Evolutionary conservation across 2,329 filamentous ascomycete species (phyloP), one percentile per base, ranked within the genome.

Genomic region (Diaporthe sp.): DNA sequence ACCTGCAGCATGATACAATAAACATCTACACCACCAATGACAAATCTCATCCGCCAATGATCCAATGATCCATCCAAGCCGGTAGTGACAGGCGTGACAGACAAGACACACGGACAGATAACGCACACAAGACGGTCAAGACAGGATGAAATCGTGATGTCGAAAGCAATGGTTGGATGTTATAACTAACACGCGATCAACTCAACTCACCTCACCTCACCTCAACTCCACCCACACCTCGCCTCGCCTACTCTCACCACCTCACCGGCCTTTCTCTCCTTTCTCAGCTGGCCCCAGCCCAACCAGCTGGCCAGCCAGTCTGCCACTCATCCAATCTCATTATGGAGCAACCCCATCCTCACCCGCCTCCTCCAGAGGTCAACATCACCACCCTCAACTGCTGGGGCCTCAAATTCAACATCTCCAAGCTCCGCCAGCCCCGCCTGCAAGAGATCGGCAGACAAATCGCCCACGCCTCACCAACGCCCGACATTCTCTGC

Each of bases 331-430:
- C 13, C 35, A 10, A 12, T 12, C 45, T n/a, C 52, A 67, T 22
- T 12, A 82, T 81, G 77, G 79, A 80, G 72, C 77, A 79, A 17
- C 55, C 71, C 25, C 82, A 81, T 78, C 90, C 89, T 28, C 77
- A 79, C 9, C 55, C 69, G n/a, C 82, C 80, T 78, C 90, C 89
- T 25, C 85, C 85, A 42, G 89, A 92, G 74, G 90, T 98, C 81
- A 93, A 94, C 80, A 88, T 98, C 78, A 86, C 98, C 77, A 97
- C 95, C 6, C 91, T 98, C 82, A 99, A 99, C 85, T 98, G 95
- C 90, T 98, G 97, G 96, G 97, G 97, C 69, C 91, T 98, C 76
- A 96, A 97, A 81, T 95, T 92, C 85, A 74, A 76, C 68, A 89
- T 98, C 80, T 92, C 96, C 69, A 92, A 92, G 78, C 90, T 94